Evolutionary conservation across 441 rosid genomes (phyloP).

Genomic region (Populus tomentosa): DNA sequence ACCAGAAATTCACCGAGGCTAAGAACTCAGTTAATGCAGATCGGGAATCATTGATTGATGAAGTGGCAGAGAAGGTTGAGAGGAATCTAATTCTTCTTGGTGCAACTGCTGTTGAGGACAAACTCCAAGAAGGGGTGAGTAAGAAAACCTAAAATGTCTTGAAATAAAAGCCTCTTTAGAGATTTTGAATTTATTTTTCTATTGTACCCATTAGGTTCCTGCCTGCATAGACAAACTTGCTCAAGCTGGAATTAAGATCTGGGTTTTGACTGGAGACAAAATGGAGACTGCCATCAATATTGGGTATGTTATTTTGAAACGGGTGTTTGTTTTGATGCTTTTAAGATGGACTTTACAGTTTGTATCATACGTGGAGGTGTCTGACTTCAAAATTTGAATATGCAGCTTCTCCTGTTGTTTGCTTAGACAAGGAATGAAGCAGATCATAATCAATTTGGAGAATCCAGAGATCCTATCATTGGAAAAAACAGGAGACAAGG

Average conservation of each 20-base stretch:
- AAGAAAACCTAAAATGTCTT: not conserved
- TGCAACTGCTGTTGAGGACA: slow-evolving; percentile 47
- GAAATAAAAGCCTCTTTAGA: not conserved
- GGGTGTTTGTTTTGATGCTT: slow-evolving; percentile 15
- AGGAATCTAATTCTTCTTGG: slow-evolving; percentile 74
- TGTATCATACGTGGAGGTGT: slow-evolving; percentile 1
- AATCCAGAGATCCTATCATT: slow-evolving; percentile 48
- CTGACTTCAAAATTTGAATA: slow-evolving; percentile 21
- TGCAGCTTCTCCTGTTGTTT: slow-evolving; percentile 85
- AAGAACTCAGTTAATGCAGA: slow-evolving; percentile 61
- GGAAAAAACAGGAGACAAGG: slow-evolving; percentile 57
- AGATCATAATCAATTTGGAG: slow-evolving; percentile 65
- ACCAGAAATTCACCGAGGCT: slow-evolving; percentile 51
- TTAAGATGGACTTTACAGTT: slow-evolving; percentile 7
- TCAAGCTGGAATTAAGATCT: slow-evolving; percentile 79
- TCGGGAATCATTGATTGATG: slow-evolving; percentile 59
- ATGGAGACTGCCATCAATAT: slow-evolving; percentile 92
- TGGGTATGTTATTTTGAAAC: slow-evolving; percentile 38
- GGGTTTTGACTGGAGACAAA: slow-evolving; percentile 91
- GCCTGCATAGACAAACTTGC: slow-evolving; percentile 88
- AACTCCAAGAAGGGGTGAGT: slow-evolving; percentile 67
- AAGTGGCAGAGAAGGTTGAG: slow-evolving; percentile 63
- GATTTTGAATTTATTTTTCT: not conserved
- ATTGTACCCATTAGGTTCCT: slow-evolving; percentile 48
- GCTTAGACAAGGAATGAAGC: slow-evolving; percentile 85